Percentiles rank a stretch among this genome's conserved stretches.
Evolutionary conservation across 208 protist species (phyloP).

Genomic region (Herpetomonas samuelpessoai): DNA sequence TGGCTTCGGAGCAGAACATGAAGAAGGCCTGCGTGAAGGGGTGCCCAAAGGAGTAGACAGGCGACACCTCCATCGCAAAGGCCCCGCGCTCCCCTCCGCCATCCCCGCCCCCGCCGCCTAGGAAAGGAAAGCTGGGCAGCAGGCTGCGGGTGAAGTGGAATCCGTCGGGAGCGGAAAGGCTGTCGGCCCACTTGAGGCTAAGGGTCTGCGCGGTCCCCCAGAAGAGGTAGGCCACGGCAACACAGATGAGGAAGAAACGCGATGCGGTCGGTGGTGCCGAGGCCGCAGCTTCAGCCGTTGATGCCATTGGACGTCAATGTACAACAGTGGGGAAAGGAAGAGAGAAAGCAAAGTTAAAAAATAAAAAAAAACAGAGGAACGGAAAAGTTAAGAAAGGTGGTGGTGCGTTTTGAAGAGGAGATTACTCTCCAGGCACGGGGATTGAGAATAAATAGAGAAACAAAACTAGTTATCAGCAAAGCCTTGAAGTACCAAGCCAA

Average conservation of each 20-base stretch:
- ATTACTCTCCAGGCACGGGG: too few species aligned
- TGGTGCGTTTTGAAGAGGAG: not conserved
- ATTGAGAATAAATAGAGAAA: too few species aligned
- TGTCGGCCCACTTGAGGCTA: constrained; percentile 52
- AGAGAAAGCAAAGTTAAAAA: constrained; percentile 1
- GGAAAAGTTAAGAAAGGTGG: not conserved
- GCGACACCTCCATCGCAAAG: constrained; percentile 9
- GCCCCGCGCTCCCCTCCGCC: not conserved
- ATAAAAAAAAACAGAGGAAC: not conserved
- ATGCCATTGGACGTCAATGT: too few species aligned
- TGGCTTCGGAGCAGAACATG: constrained; percentile 81
- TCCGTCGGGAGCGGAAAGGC: constrained; percentile 28
- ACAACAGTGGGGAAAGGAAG: constrained; percentile 7
- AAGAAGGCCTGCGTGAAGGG: constrained; percentile 80
- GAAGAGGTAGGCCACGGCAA: constrained; percentile 41
- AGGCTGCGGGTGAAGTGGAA: constrained; percentile 11
- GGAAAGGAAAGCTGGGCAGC: not conserved
- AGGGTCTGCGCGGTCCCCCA: constrained; percentile 60
- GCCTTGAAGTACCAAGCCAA: too few species aligned
- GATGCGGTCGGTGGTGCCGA: not conserved
- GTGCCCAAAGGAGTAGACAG: constrained; percentile 62
- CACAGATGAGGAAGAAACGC: constrained; percentile 2
- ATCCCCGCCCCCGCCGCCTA: too few species aligned
- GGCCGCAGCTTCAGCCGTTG: too few species aligned
- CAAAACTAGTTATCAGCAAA: too few species aligned